phyloP scores from a whole-genome alignment of 2,329 filamentous ascomycete species.

The Hysterium pulicare region DNA sequence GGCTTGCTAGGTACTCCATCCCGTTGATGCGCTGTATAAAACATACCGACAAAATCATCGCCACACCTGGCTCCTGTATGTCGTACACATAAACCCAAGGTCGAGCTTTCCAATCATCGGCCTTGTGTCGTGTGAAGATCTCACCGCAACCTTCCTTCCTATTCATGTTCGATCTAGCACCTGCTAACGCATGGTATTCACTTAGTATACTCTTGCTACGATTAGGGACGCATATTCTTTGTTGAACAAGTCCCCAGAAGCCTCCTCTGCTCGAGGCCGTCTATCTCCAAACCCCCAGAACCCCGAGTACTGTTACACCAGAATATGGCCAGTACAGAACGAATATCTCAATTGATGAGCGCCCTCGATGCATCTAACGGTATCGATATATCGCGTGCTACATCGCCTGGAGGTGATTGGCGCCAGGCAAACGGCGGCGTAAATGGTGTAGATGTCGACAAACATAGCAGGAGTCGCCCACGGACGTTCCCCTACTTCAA shows the following conservation, averaged over 20 bases:
- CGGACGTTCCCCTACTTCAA: slow-evolving; percentile 91
- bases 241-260: slow-evolving; percentile 19
- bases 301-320: slow-evolving; percentile 2
- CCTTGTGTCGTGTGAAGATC: slow-evolving; percentile 13
- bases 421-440: slow-evolving; percentile 49
- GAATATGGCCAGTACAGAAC: slow-evolving; percentile 38
- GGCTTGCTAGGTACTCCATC: slow-evolving; percentile 5
- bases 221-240: slow-evolving; percentile 13
- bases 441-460: slow-evolving; percentile 47
- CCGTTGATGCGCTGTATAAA: not conserved
- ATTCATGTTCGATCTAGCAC: slow-evolving; percentile 11
- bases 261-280: too few relatives aligned
- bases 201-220: not conserved
- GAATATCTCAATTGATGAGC: slow-evolving; percentile 42
- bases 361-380: slow-evolving; percentile 41
- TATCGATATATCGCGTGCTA: slow-evolving; percentile 78
- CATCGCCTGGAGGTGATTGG: slow-evolving; percentile 71
- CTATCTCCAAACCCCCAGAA: slow-evolving; percentile 11
- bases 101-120: not conserved
- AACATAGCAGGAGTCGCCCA: slow-evolving; percentile 68
- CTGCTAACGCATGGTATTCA: slow-evolving; percentile 16
- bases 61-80: slow-evolving; percentile 6
- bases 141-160: not conserved
- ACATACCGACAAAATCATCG: not conserved
- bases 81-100: slow-evolving; percentile 5